Conservation (phyloP, 208 protist species). For the Trypanosoma lewisi region DNA sequence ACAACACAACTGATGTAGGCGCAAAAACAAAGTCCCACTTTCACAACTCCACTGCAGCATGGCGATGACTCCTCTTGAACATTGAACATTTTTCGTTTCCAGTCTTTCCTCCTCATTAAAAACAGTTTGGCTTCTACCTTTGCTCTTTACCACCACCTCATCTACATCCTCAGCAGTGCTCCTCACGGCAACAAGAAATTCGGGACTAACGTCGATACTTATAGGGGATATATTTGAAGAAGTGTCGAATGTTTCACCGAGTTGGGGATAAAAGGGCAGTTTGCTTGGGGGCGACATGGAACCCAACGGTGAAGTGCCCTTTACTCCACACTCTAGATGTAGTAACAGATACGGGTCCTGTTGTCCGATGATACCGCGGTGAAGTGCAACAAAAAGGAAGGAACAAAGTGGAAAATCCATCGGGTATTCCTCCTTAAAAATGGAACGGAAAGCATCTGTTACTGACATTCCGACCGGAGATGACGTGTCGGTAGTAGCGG, state of each 20-base stretch:
- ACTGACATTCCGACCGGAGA: neutral
- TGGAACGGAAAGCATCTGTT: constrained; percentile 19
- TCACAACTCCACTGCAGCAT: constrained; percentile 71
- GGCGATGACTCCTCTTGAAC: constrained; percentile 29
- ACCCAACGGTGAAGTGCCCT: neutral
- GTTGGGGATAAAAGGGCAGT: neutral
- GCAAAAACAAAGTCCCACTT: constrained; percentile 66
- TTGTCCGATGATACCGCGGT: constrained; percentile 57
- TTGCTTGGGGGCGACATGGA: constrained; percentile 1
- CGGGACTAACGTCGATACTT: constrained; percentile 16
- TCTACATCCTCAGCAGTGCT: neutral
- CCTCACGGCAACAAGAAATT: constrained; percentile 8
- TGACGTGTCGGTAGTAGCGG: neutral
- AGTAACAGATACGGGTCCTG: constrained; percentile 62
- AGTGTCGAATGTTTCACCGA: neutral
- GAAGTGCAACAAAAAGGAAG: constrained; percentile 64
- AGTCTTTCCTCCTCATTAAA: neutral
- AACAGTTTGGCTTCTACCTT: neutral
- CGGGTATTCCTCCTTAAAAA: constrained; percentile 43
- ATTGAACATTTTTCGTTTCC: constrained; percentile 1
- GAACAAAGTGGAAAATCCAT: constrained; percentile 32
- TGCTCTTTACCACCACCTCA: neutral
- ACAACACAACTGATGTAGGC: constrained; percentile 52
- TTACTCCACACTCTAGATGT: constrained; percentile 18
- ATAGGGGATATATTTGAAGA: neutral